These are phyloP conservation scores for Phaffomyces antillensis DNA, from an alignment of 805 yeast species.

Conservation along the genomic window DNA sequence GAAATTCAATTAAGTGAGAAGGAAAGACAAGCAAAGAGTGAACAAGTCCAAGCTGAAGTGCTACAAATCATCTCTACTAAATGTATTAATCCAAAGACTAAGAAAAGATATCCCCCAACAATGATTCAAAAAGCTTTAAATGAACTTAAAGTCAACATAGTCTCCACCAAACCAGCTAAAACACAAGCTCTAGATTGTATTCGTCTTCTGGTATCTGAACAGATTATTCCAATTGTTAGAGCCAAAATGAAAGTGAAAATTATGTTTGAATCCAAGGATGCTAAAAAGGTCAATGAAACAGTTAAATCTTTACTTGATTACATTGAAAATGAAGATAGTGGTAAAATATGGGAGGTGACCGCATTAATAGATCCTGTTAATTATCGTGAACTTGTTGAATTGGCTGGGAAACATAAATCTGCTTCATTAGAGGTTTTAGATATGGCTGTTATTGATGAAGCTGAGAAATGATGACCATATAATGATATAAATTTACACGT, in stretches of 20 bases:
- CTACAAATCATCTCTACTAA: conserved; percentile 78
- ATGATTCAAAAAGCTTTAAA: conserved; percentile 84
- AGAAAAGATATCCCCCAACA: conserved; percentile 88
- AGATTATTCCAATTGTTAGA: conserved; percentile 86
- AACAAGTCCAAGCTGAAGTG: conserved; percentile 74
- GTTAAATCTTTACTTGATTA: conserved; percentile 36
- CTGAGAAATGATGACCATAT: conserved; percentile 23
- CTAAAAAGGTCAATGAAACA: conserved; percentile 36
- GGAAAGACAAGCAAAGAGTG: conserved; percentile 72
- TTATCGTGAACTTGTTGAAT: conserved; percentile 61
- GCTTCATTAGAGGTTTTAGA: conserved; percentile 80
- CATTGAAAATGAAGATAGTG: conserved; percentile 37
- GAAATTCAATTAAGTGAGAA: conserved; percentile 92
- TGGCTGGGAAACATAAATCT: conserved; percentile 43
- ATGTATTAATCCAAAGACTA: conserved; percentile 84
- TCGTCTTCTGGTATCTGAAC: conserved; percentile 63
- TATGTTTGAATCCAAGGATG: conserved; percentile 47
- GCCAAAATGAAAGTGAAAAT: conserved; percentile 87
- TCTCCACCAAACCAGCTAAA: conserved; percentile 70
- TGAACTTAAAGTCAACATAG: conserved; percentile 73
- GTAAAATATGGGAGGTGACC: conserved; percentile 43
- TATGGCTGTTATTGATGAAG: conserved; percentile 75
- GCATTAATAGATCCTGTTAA: conserved; percentile 83
- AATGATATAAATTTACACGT: neutral
- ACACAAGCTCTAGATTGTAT: conserved; percentile 90